A percentile compares a stretch with the other conserved stretches of the same genome.
phyloP scores from a whole-genome alignment of 2,329 filamentous ascomycete genomes.

The Didymella pinodella region DNA sequence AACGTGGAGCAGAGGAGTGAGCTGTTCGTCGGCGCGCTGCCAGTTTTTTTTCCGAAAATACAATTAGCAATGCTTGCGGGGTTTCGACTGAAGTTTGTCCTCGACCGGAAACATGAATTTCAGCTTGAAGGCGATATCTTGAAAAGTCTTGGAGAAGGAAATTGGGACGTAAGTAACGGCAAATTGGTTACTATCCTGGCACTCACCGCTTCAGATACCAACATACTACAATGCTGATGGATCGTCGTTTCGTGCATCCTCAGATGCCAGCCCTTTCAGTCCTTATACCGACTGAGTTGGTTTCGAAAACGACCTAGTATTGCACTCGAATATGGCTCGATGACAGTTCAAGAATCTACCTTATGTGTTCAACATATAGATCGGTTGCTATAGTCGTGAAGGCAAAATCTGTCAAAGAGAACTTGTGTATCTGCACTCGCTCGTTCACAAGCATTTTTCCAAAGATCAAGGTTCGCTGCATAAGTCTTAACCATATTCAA shows the following conservation, averaged over 20 bases:
- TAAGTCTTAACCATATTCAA: neutral
- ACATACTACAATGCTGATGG: slow-evolving; percentile 9
- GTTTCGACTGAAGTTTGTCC: slow-evolving; percentile 25
- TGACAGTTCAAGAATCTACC: neutral
- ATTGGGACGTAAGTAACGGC: slow-evolving; percentile 7
- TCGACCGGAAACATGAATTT: slow-evolving; percentile 26
- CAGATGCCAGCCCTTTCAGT: slow-evolving; percentile 11
- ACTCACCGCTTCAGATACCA: slow-evolving; percentile 3
- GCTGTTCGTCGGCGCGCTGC: slow-evolving; percentile 20
- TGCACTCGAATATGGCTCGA: neutral
- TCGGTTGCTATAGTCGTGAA: neutral
- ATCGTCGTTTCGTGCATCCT: slow-evolving; percentile 4
- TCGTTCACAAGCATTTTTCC: neutral
- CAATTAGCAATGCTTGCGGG: slow-evolving; percentile 17
- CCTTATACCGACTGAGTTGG: slow-evolving; percentile 14
- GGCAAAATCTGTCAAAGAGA: neutral
- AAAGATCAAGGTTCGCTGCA: neutral
- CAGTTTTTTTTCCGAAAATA: slow-evolving; percentile 17
- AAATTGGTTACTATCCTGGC: neutral
- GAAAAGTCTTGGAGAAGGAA: neutral
- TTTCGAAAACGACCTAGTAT: neutral
- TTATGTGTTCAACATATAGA: neutral
- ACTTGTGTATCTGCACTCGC: neutral
- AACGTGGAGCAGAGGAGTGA: slow-evolving; percentile 18
- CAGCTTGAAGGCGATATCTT: slow-evolving; percentile 6